Evolutionary conservation across 2,329 filamentous ascomycete genomes (phyloP).

Genomic region (Neurospora crassa): DNA sequence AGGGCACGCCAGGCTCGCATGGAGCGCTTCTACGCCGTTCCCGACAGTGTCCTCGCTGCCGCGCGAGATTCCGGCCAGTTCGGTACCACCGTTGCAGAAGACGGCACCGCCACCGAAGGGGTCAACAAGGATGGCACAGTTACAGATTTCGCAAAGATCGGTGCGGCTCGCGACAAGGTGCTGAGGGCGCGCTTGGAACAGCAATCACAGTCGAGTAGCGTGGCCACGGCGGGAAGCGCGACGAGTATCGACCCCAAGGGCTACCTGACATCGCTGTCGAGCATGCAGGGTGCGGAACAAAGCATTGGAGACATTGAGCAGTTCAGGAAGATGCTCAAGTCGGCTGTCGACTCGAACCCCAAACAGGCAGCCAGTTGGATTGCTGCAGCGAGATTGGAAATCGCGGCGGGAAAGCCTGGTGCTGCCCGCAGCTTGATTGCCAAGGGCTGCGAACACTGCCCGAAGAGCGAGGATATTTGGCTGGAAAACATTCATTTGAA

Average conservation of each 20-base stretch:
- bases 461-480: slow-evolving; percentile 93
- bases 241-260: slow-evolving; percentile 92
- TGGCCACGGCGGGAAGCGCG: slow-evolving; percentile 67
- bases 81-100: slow-evolving; percentile 80
- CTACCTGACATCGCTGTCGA: slow-evolving; percentile 85
- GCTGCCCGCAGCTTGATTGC: slow-evolving; percentile 82
- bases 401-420: slow-evolving; percentile 84
- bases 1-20: slow-evolving; percentile 73
- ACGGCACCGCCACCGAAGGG: slow-evolving; percentile 44
- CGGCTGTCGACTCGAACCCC: slow-evolving; percentile 93
- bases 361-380: slow-evolving; percentile 95
- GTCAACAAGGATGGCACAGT: slow-evolving; percentile 68
- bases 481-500: slow-evolving; percentile 91
- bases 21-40: slow-evolving; percentile 89
- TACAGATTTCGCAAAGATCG: slow-evolving; percentile 97
- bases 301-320: slow-evolving; percentile 93
- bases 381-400: slow-evolving; percentile 83
- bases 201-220: slow-evolving; percentile 61
- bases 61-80: slow-evolving; percentile 74
- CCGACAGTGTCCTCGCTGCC: slow-evolving; percentile 86
- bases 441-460: slow-evolving; percentile 80
- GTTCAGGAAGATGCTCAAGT: slow-evolving; percentile 85
- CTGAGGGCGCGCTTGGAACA: slow-evolving; percentile 89
- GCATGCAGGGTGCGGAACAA: slow-evolving; percentile 71
- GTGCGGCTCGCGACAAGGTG: slow-evolving; percentile 91